phyloP scores from a whole-genome alignment of 2,329 filamentous ascomycete species.

The Aschersonia sp. region DNA sequence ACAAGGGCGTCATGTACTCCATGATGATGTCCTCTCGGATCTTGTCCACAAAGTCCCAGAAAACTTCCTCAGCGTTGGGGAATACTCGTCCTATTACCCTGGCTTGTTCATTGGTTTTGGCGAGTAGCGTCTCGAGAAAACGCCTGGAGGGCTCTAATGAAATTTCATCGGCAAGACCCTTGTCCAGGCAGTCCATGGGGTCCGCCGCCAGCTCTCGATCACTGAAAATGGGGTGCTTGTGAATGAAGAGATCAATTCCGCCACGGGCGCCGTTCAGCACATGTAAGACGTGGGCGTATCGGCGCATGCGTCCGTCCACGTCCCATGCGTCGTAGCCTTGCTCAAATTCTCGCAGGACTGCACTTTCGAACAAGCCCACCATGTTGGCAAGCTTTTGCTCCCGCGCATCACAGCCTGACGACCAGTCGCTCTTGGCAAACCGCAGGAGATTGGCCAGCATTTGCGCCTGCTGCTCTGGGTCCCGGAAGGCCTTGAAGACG shows the following conservation, averaged over 20 bases:
- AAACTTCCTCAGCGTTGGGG: constrained; percentile 52
- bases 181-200: constrained; percentile 69
- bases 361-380: constrained; percentile 75
- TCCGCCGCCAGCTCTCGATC: constrained; percentile 53
- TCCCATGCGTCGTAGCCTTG: constrained; percentile 83
- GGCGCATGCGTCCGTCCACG: constrained; percentile 73
- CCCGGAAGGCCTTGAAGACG: constrained; percentile 73
- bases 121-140: constrained; percentile 65
- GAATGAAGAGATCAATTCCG: constrained; percentile 72
- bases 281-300: constrained; percentile 77
- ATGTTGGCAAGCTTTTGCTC: constrained; percentile 61
- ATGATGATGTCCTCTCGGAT: constrained; percentile 71
- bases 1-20: constrained; percentile 72
- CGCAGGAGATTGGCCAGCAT: constrained; percentile 70
- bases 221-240: constrained; percentile 73
- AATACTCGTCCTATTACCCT: constrained; percentile 73
- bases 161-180: constrained; percentile 48
- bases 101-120: constrained; percentile 70
- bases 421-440: constrained; percentile 71
- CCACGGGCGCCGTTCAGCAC: constrained; percentile 67
- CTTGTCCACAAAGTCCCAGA: constrained; percentile 68
- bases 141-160: constrained; percentile 64
- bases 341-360: constrained; percentile 82
- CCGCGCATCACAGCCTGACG: constrained; percentile 56
- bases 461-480: constrained; percentile 79